Evolutionary conservation across 2,329 filamentous ascomycete species (phyloP).

Genomic region (Cercospora sp.): DNA sequence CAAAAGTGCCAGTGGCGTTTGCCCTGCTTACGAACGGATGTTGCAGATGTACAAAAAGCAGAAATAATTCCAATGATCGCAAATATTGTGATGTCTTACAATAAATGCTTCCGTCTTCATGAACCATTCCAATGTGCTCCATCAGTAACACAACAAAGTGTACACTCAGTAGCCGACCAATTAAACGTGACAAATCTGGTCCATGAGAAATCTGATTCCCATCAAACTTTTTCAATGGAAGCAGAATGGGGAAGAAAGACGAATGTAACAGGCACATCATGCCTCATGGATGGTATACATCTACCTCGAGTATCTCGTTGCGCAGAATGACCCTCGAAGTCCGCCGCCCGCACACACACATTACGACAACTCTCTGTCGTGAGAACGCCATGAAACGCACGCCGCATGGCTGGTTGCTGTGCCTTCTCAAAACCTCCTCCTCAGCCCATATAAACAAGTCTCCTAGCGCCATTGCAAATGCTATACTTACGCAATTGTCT

Average conservation of each 20-base stretch:
- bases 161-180: neutral
- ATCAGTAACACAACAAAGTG: neutral
- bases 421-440: neutral
- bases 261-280: neutral
- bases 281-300: constrained; percentile 1
- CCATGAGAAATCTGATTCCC: neutral
- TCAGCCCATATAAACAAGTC: neutral
- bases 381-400: neutral
- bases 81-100: neutral
- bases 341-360: neutral
- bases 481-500: constrained; percentile 3
- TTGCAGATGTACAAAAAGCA: neutral
- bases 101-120: neutral
- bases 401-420: neutral
- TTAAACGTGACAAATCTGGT: neutral
- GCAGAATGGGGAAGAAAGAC: neutral
- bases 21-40: neutral
- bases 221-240: neutral
- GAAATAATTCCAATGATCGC: neutral
- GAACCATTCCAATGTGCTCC: neutral
- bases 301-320: neutral
- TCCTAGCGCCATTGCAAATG: constrained; percentile 6
- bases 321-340: neutral
- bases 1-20: neutral
- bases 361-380: neutral